These are phyloP conservation scores for Candida vaughaniae DNA, from an alignment of 805 yeast species.

Conservation along the genomic window DNA sequence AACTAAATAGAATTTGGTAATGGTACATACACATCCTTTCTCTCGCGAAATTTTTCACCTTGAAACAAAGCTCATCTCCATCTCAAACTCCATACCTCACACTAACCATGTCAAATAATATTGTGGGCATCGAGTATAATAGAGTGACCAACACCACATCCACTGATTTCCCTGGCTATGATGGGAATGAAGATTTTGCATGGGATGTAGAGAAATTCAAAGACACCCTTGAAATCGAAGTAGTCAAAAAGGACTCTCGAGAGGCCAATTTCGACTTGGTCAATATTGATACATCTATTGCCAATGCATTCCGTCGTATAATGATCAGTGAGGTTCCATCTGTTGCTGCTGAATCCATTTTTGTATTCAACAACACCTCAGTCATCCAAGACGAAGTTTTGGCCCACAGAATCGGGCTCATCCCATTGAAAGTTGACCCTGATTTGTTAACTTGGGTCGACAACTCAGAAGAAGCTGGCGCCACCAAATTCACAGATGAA, in stretches of 20 bases:
- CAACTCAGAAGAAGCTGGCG: conserved; percentile 54
- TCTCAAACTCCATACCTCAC: too few relatives aligned
- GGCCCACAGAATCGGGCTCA: conserved; percentile 90
- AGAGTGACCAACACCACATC: conserved; percentile 87
- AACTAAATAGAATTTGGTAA: too few relatives aligned
- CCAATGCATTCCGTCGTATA: conserved; percentile 95
- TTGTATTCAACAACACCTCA: conserved; percentile 89
- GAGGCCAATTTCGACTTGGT: conserved; percentile 83
- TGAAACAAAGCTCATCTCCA: too few relatives aligned
- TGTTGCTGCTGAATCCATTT: conserved; percentile 91
- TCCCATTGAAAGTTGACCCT: conserved; percentile 90
- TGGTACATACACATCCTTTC: too few relatives aligned
- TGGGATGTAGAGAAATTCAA: conserved; percentile 87
- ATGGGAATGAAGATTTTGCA: conserved; percentile 54
- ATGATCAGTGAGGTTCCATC: conserved; percentile 97
- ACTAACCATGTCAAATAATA: conserved; percentile 21
- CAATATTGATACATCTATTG: conserved; percentile 85
- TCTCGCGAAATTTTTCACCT: too few relatives aligned
- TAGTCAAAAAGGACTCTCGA: conserved; percentile 64
- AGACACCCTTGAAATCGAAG: conserved; percentile 60
- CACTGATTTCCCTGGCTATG: conserved; percentile 91
- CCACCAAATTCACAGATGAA: conserved; percentile 71
- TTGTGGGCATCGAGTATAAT: conserved; percentile 85
- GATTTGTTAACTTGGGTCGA: conserved; percentile 86
- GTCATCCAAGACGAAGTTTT: conserved; percentile 97